Evolutionary conservation across 371 early-diverging fungal species (phyloP), one percentile per base, ranked within the genome.

Genomic region (Mortierella sp.): DNA sequence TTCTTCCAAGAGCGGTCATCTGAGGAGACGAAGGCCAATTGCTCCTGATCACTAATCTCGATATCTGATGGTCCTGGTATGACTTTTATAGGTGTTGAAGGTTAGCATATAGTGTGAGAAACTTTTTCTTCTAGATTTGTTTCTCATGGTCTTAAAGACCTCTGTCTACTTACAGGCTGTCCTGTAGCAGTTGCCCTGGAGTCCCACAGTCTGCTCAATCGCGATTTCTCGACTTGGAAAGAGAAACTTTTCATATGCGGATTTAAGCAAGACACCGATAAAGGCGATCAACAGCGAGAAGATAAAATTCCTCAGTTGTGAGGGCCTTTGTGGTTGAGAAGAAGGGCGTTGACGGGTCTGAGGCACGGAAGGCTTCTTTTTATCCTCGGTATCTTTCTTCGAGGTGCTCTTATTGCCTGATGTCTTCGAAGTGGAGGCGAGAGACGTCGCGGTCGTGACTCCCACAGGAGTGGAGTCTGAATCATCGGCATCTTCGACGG

Each of bases 1-100:
- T 63, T 59, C 6, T 51, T 49, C 75, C 75, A 75, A 17, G 75
- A 75, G 11, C 64, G 69, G 48, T 75, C 75, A 42, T 75, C 75
- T 15, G 75, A 75, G 15, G 75, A 75, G 0, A 75, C 60, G 24
- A 75, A 75, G 9, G 75, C 75, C 9, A 75, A 39, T 11, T 63
- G 53, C 9, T 75, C 60, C 21, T 50, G 56, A 34, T 63, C 64
- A 8, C 52, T 56, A 19, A 75, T 75, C 52, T 75, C 75, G 42
- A 75, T 75, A 30, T 63, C 69, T 2, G 63, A 49, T 12, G 75
- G 75, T 41, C 75, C 75, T 12, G 68, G 68, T 32, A 75, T 75
- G 31, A 46, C 75, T 75, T n/a, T n/a, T n/a, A n/a, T n/a, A n/a
- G n/a, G n/a, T n/a, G n/a, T n/a, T n/a, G n/a, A n/a, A 57, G 30